phyloP scores from a whole-genome alignment of 2,329 filamentous ascomycete genomes.

The Teratosphaeria pseudoeucalypti region DNA sequence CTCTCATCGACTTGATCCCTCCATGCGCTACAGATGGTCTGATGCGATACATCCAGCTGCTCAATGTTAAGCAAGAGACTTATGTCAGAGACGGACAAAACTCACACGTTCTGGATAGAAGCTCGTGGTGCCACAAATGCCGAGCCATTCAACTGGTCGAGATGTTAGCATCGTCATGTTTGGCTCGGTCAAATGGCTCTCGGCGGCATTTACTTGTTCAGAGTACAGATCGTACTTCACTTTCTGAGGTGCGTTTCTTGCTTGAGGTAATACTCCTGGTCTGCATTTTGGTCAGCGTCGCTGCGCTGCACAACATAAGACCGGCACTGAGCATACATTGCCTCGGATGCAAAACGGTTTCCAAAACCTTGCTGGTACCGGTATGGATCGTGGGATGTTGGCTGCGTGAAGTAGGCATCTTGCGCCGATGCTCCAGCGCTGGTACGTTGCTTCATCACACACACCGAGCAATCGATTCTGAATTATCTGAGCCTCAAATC shows the following conservation, averaged over 20 bases:
- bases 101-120: constrained; percentile 14
- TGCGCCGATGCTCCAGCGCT: constrained; percentile 2
- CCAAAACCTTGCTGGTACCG: constrained; percentile 14
- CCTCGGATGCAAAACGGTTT: constrained; percentile 13
- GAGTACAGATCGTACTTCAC: constrained; percentile 26
- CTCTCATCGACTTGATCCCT: background rate
- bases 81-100: background rate
- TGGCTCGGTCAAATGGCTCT: too few relatives aligned
- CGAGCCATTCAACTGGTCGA: constrained; percentile 17
- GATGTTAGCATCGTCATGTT: too few relatives aligned
- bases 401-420: constrained; percentile 3
- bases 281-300: background rate
- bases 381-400: constrained; percentile 12
- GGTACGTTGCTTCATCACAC: background rate
- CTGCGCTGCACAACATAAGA: background rate
- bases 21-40: constrained; percentile 18
- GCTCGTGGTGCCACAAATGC: constrained; percentile 18
- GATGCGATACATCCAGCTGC: constrained; percentile 24
- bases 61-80: background rate
- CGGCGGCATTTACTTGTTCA: constrained; percentile 12
- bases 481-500: background rate
- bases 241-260: constrained; percentile 21
- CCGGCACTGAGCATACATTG: constrained; percentile 4
- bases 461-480: background rate
- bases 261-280: constrained; percentile 10